A percentile compares a stretch with the other conserved stretches of the same genome.
Conservation (phyloP, 2,329 filamentous ascomycete species). For the Alternaria sp. region DNA sequence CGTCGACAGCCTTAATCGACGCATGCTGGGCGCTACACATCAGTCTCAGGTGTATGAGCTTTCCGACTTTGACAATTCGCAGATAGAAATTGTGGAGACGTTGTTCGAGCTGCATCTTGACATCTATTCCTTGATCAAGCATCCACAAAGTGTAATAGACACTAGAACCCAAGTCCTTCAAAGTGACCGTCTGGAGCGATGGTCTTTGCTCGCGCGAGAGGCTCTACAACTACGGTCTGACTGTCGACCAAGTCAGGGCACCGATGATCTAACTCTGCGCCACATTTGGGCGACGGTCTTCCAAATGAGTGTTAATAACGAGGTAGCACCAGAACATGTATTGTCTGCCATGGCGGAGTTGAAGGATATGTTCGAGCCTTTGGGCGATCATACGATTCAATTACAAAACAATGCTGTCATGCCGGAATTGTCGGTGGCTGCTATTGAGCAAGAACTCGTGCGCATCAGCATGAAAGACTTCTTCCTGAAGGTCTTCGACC, state of each 20-base stretch:
- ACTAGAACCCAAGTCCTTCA: constrained; percentile 61
- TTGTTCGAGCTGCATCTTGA: constrained; percentile 74
- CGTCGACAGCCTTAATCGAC: constrained; percentile 37
- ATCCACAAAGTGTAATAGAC: constrained; percentile 65
- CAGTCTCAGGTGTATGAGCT: constrained; percentile 28
- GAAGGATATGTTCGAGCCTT: constrained; percentile 60
- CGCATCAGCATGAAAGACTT: constrained; percentile 96
- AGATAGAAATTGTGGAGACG: constrained; percentile 64
- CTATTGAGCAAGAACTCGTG: constrained; percentile 88
- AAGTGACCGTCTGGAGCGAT: constrained; percentile 66
- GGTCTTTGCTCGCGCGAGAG: constrained; percentile 66
- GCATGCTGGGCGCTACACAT: constrained; percentile 33
- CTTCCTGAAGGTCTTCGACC: constrained; percentile 87
- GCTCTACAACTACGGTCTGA: constrained; percentile 55
- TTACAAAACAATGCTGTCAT: constrained; percentile 88
- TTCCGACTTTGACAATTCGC: constrained; percentile 43
- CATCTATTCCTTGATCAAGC: constrained; percentile 69
- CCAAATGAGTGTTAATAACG: constrained; percentile 65
- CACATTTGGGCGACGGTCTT: constrained; percentile 74
- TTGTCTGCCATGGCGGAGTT: constrained; percentile 70
- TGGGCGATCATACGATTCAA: constrained; percentile 62
- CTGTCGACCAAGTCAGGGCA: constrained; percentile 27
- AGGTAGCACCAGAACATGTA: constrained; percentile 66
- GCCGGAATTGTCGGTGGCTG: constrained; percentile 82
- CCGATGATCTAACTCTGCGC: constrained; percentile 61